A percentile compares a stretch with the other conserved stretches of the same genome.
Evolutionary conservation across 352 stramenopile species (phyloP).

Genomic region (Pythium diclinum): DNA sequence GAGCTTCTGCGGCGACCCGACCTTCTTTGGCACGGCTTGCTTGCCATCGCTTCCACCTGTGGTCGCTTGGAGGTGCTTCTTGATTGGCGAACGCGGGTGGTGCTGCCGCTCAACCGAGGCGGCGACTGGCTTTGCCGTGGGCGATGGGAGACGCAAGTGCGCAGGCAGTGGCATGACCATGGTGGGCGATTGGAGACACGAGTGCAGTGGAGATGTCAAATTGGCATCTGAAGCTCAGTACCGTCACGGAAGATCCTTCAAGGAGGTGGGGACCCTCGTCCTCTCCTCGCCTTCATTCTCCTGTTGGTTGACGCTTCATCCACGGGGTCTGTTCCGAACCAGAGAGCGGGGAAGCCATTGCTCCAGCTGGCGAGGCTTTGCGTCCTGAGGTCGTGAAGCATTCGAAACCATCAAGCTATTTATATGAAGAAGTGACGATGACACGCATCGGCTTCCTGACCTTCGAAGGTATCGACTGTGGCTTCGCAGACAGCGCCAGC

Average conservation of each 20-base stretch:
- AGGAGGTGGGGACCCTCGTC: not conserved
- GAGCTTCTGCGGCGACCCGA: slow-evolving; percentile 22
- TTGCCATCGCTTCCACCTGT: not conserved
- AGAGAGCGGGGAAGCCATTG: not conserved
- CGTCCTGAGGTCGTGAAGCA: not conserved
- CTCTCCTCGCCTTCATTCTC: not conserved
- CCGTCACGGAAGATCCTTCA: not conserved
- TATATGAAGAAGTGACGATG: not conserved
- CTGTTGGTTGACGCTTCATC: not conserved
- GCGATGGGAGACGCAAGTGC: slow-evolving; percentile 16
- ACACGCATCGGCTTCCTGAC: not conserved
- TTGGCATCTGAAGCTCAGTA: slow-evolving; percentile 18
- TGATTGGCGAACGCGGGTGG: slow-evolving; percentile 44
- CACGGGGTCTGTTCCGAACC: slow-evolving; percentile 2
- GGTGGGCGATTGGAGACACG: not conserved
- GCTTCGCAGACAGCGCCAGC: too few species aligned
- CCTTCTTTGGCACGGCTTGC: not conserved
- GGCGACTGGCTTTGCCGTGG: not conserved
- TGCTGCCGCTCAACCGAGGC: not conserved
- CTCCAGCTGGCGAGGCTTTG: slow-evolving; percentile 6
- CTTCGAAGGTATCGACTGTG: too few species aligned
- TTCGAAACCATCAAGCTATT: not conserved
- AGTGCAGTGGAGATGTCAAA: slow-evolving; percentile 15
- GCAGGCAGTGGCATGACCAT: slow-evolving; percentile 30
- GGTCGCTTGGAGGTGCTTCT: slow-evolving; percentile 46